Evolutionary conservation across 768 basidiomycete genomes (phyloP), one percentile per base, ranked within the genome.

Genomic region (Neoboletus subvelutipes): DNA sequence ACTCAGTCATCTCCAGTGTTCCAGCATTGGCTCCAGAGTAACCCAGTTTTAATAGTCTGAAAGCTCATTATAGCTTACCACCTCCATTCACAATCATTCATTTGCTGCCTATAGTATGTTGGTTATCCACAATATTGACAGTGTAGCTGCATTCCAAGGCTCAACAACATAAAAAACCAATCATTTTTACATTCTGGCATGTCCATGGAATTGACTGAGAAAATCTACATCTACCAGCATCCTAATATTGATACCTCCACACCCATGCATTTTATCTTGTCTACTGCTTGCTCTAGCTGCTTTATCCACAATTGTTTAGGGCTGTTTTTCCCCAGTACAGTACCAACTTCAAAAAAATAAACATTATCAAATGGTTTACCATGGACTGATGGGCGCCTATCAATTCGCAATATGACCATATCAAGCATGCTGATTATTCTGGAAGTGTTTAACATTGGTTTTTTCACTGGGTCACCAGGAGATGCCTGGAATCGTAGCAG

Each of bases 341-440:
- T 37, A 8, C 60, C 50, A 17, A 88, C 71, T 70, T 91, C 90
- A 12, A 87, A 67, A 56, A 90, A 84, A 65, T 91, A 90, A 28
- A 82, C 72, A 67, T 81, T 78, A 29, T 78, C 75, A 64, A 89
- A 88, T 5, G 80, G 82, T 20, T 63, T 58, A 28, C 68, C 65
- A 3, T 68, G 66, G 15, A 77, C 50, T 12, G 80, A 78, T 2
- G 90, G 89, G 51, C 88, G 78, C 31, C 89, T 78, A 65, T 90
- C 88, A 39, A 92, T 77, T 8, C 85, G 82, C 17, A 71, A 68
- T 22, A 82, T 70, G 17, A 69, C 62, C 47, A 86, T 65, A 31
- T 77, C 72, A 17, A 87, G 72, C 18, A 66, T 68, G 12, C 64
- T 62, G 46, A 81, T 61, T 18, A 74, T 56, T 51, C 50, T 48